Percentiles rank a stretch among this genome's conserved stretches.
phyloP scores from a whole-genome alignment of 345 rosid species.

The Citrus reticulata region DNA sequence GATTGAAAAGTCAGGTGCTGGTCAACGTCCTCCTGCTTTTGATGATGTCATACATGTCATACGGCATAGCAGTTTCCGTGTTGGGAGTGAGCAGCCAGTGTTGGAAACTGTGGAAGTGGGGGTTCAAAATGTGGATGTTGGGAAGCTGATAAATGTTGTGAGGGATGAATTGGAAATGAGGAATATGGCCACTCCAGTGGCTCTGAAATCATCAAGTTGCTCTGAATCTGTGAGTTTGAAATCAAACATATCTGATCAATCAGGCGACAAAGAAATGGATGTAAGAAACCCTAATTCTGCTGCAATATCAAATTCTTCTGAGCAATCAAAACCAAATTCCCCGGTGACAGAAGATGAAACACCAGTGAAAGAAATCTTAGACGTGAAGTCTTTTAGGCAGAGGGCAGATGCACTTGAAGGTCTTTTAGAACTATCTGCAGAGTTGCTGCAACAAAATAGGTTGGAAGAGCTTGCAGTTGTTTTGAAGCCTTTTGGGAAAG shows the following conservation, averaged over 20 bases:
- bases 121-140: conserved; percentile 66
- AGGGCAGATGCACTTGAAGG: conserved; percentile 99
- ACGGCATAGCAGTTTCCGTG: conserved; percentile 82
- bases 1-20: conserved; percentile 35
- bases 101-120: conserved; percentile 83
- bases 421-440: conserved; percentile 87
- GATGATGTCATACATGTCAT: conserved; percentile 88
- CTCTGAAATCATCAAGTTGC: conserved; percentile 38
- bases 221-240: conserved; percentile 36
- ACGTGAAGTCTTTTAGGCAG: conserved; percentile 85
- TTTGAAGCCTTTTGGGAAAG: conserved; percentile 92
- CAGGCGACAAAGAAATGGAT: conserved; percentile 45
- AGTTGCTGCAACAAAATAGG: conserved; percentile 75
- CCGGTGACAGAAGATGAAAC: conserved; percentile 46
- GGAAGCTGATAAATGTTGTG: conserved; percentile 69
- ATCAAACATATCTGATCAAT: conserved; percentile 39
- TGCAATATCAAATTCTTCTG: conserved; percentile 40
- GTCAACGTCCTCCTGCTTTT: conserved; percentile 58
- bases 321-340: conserved; percentile 37
- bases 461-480: conserved; percentile 94
- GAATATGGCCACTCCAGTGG: conserved; percentile 27
- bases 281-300: conserved; percentile 22
- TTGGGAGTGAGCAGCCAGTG: conserved; percentile 80
- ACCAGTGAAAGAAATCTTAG: conserved; percentile 65
- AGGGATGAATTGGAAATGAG: conserved; percentile 70